Evolutionary conservation across 306 rosid genomes (phyloP), one percentile per base, ranked within the genome.

Genomic region (Quercus robur): DNA sequence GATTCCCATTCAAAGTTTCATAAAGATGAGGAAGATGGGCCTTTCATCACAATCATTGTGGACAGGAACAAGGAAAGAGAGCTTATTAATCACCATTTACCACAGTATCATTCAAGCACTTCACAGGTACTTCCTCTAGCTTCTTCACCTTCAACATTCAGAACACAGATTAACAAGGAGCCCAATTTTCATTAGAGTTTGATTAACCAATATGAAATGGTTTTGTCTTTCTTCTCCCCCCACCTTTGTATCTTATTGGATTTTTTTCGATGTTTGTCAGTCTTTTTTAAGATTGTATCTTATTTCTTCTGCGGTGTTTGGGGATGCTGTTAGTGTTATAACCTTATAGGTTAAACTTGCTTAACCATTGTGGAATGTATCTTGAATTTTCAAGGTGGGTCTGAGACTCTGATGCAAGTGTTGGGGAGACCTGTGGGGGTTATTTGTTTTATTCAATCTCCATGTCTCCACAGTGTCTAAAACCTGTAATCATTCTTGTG

Each of bases 71-170:
- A 74, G 57, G 86, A 87, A 78, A 56, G 58, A 79, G 92, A 87
- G 80, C 30, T 78, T 12, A 0, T 49, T 76, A 81, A 78, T 79
- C 83, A 86, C 31, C 85, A 84, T 85, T 70, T 19, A 73, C 85
- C 51, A 20, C 88, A 88, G 69, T 46, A 54, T 79, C 86, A 90
- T 88, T 94, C 94, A 84, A 86, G 89, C 85, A 84, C 85, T 72
- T 89, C 91, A 76, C 96, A 90, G 88, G 97, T 91, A 78, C 87
- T 95, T 82, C 94, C 92, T 58, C 85, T 90, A 70, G 87, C 84
- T 73, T 87, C 92, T 62, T 94, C 94, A 81, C 94, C 89, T 69
- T 84, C 87, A 77, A 54, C 75, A 67, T 80, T 87, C 87, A 82
- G 81, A 72, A 71, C 89, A 82, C 51, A 84, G 78, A 75, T 77